A percentile compares a stretch with the other conserved stretches of the same genome.
Evolutionary conservation across 495 filamentous ascomycete genomes (phyloP).

Genomic region (Daldinia decipiens): DNA sequence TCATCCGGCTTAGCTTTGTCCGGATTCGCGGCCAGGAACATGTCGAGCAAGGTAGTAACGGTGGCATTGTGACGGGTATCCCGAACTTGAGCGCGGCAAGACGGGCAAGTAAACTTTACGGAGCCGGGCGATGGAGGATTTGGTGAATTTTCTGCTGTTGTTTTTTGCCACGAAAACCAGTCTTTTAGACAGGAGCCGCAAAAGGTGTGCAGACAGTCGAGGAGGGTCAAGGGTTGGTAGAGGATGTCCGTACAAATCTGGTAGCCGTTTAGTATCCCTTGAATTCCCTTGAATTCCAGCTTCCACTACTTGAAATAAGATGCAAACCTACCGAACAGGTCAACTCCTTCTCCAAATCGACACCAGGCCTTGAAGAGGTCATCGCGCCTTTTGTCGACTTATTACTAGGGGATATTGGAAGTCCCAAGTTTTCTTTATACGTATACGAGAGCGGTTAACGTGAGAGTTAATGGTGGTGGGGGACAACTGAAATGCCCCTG

Average conservation of each 20-base stretch:
- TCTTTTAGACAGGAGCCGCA: conserved; percentile 94
- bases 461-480: conserved; percentile 24
- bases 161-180: conserved; percentile 81
- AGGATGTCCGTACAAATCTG: conserved; percentile 98
- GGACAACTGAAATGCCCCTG: conserved; percentile 10
- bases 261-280: conserved; percentile 4
- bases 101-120: conserved; percentile 83
- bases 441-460: conserved; percentile 2
- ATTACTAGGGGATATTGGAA: conserved; percentile 3
- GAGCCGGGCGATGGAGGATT: conserved; percentile 58
- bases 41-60: conserved; percentile 83
- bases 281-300: not conserved
- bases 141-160: conserved; percentile 55
- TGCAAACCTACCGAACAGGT: conserved; percentile 81
- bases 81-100: conserved; percentile 86
- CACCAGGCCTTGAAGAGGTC: conserved; percentile 45
- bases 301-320: not conserved
- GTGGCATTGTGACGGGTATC: conserved; percentile 85
- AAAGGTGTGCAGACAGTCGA: conserved; percentile 97
- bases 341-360: conserved; percentile 87
- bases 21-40: conserved; percentile 80
- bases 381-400: conserved; percentile 28
- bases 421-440: conserved; percentile 11
- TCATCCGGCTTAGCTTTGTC: conserved; percentile 68
- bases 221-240: conserved; percentile 92